Base-by-base conservation (phyloP, 495 filamentous ascomycete genomes). In the Evansstolkia leycettana region DNA sequence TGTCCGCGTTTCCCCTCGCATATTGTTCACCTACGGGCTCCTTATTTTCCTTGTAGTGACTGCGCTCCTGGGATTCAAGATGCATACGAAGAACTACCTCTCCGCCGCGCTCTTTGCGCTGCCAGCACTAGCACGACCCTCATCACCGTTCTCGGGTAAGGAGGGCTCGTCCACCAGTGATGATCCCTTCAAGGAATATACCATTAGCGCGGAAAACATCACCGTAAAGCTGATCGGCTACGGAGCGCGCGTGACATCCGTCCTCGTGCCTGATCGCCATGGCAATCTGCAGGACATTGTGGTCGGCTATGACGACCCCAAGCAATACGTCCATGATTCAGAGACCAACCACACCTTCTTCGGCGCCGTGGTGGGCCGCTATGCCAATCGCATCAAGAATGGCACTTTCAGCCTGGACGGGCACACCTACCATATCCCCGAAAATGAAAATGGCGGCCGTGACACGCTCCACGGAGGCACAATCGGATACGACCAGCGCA, bases 301-400 rank as follows among this genome's bases (percentile, higher is more conserved):
- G 11, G 72, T 77, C 15, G 85, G 85, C 27, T 90, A 80, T 42
- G 84, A 90, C 51, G 80, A 88, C 46, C 78, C 80, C 15, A 74
- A 54, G 25, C 66, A 80, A 36, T 93, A 90, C 51, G 48, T 64
- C 6, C 57, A 73, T 23, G 82, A 88, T 45, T 52, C 51, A 17
- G 73, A 86, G 43, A 57, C 54, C 25, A 66, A 72, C 34, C 81
- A 83, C 58, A 82, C 81, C 32, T 83, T 79, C 64, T 80, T 83
- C 39, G 82, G 83, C 28, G 66, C 76, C 5, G 71, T 84, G n/a
- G 79, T 76, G 4, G 84, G 84, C 24, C 78, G 83, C 12, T 89
- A 88, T 48, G 83, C 82, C 28, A 89, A 93, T 57, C 77, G 82
- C 20, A 93, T 90, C 60, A 84, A 80, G 67, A 90, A 90, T 55